Conservation (phyloP, 176 grass and related monocot species). For the Pharus latifolius region DNA sequence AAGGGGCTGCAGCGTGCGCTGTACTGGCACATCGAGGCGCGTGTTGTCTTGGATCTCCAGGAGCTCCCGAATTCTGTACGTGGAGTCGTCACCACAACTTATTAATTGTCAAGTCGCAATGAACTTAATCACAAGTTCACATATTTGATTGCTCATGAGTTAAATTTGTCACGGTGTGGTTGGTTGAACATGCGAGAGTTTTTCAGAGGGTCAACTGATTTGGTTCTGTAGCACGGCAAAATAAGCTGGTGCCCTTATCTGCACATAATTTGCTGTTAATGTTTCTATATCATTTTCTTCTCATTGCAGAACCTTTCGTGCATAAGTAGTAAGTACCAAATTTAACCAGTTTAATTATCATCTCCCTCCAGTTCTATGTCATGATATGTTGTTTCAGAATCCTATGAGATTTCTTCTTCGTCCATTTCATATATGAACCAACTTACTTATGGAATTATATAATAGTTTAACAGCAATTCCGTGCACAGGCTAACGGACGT, state of each 20-base stretch:
- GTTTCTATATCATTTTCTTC: not conserved
- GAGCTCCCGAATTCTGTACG: slow-evolving; percentile 62
- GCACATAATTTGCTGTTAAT: not conserved
- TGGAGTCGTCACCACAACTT: not conserved
- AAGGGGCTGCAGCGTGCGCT: slow-evolving; percentile 71
- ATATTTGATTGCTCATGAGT: not conserved
- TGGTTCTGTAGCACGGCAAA: not conserved
- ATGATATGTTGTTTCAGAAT: not conserved
- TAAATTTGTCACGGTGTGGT: not conserved
- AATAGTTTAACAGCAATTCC: not conserved
- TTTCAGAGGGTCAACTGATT: not conserved
- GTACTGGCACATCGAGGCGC: slow-evolving; percentile 97
- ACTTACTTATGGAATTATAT: not conserved
- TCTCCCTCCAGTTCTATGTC: not conserved
- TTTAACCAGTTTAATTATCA: not conserved
- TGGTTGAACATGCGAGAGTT: not conserved
- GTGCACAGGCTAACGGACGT: slow-evolving; percentile 44
- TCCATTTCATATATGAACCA: too few species aligned
- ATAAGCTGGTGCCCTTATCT: too few species aligned
- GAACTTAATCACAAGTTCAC: not conserved
- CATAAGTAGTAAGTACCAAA: not conserved
- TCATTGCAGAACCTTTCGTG: not conserved
- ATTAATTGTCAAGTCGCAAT: not conserved
- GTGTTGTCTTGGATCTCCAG: slow-evolving; percentile 83
- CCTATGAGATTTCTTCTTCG: too few species aligned